Evolutionary conservation across 2,329 filamentous ascomycete species (phyloP).

Genomic region (Truncatella angustata): DNA sequence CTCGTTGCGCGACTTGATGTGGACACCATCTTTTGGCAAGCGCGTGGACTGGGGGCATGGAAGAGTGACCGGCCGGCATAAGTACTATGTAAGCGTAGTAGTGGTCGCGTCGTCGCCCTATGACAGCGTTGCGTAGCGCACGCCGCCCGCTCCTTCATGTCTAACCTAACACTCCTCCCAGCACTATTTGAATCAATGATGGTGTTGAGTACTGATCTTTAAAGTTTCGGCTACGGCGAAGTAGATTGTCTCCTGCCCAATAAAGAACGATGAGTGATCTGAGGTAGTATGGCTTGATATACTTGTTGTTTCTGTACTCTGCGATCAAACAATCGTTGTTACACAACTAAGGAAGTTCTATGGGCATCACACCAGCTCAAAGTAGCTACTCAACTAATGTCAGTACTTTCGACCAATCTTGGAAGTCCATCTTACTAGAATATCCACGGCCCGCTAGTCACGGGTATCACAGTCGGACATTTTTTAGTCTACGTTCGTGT

Average conservation of each 20-base stretch:
- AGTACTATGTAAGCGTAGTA: neutral
- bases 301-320: too few species aligned
- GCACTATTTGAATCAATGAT: neutral
- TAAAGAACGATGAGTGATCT: neutral
- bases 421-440: too few species aligned
- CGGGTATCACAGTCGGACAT: neutral
- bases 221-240: neutral
- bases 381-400: too few species aligned
- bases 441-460: neutral
- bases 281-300: neutral
- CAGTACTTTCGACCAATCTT: too few species aligned
- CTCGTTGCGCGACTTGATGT: neutral
- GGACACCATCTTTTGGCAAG: conserved; percentile 1
- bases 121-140: neutral
- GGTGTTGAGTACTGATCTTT: neutral
- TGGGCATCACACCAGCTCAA: too few species aligned
- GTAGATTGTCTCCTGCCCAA: conserved; percentile 1
- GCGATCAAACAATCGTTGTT: too few species aligned
- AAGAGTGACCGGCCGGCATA: neutral
- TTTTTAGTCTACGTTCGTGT: neutral
- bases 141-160: neutral
- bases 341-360: too few species aligned
- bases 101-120: neutral
- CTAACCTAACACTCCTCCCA: neutral
- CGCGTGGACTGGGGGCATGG: conserved; percentile 1